phyloP scores from a whole-genome alignment of 345 rosid genomes.

The Lepidium aucheri region DNA sequence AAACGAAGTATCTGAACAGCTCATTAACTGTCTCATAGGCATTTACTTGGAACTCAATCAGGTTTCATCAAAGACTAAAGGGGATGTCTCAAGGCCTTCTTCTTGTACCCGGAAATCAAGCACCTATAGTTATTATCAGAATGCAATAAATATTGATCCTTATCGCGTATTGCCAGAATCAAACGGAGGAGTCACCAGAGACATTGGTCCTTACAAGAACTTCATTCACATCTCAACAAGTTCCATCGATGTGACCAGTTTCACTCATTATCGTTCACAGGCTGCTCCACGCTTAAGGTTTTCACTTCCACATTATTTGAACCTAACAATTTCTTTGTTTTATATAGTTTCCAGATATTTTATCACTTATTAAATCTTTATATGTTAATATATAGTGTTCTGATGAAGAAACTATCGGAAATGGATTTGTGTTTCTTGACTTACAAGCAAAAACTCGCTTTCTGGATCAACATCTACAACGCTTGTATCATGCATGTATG shows the following conservation, averaged over 20 bases:
- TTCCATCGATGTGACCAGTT: slow-evolving; percentile 41
- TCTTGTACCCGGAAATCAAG: slow-evolving; percentile 18
- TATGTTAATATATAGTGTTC: slow-evolving; percentile 36
- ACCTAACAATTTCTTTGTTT: too few species aligned
- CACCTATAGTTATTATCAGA: slow-evolving; percentile 24
- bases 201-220: slow-evolving; percentile 75
- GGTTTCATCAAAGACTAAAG: slow-evolving; percentile 29
- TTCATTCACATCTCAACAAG: slow-evolving; percentile 59
- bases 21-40: slow-evolving; percentile 56
- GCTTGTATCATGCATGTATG: slow-evolving; percentile 93
- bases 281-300: slow-evolving; percentile 44
- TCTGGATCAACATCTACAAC: slow-evolving; percentile 87
- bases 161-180: slow-evolving; percentile 51
- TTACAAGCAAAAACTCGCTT: slow-evolving; percentile 89
- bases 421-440: slow-evolving; percentile 66
- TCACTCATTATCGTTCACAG: slow-evolving; percentile 32
- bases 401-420: slow-evolving; percentile 51
- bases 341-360: too few species aligned
- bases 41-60: slow-evolving; percentile 63
- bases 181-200: slow-evolving; percentile 40
- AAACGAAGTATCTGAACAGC: slow-evolving; percentile 66
- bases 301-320: too few species aligned
- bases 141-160: slow-evolving; percentile 56
- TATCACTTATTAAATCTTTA: neutral
- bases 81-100: slow-evolving; percentile 25